These are phyloP conservation scores for Lineolata rhizophorae DNA, from an alignment of 495 filamentous ascomycete species.

Conservation along the genomic window DNA sequence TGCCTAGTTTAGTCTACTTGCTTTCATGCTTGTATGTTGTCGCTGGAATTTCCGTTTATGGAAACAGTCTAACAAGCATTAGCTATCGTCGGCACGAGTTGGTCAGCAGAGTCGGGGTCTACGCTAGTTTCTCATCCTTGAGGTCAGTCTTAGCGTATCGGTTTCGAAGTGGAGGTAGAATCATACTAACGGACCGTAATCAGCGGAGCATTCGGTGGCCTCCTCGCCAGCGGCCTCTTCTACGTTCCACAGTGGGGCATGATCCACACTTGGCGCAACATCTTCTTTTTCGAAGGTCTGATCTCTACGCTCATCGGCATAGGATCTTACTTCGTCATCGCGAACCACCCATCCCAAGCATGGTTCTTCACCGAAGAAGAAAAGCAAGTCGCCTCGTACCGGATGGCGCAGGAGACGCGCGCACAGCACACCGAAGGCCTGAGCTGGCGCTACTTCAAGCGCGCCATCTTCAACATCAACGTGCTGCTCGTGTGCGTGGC, in stretches of 20 bases:
- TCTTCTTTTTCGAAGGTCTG: conserved; percentile 16
- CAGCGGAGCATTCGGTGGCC: conserved; percentile 47
- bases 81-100: conserved; percentile 46
- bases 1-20: conserved; percentile 57
- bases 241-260: conserved; percentile 23
- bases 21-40: conserved; percentile 48
- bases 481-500: too few relatives aligned
- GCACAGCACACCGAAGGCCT: too few relatives aligned
- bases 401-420: too few relatives aligned
- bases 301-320: conserved; percentile 11
- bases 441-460: conserved; percentile 21
- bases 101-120: conserved; percentile 32
- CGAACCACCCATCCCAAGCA: conserved; percentile 11
- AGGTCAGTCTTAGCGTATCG: too few relatives aligned
- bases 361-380: conserved; percentile 13
- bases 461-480: conserved; percentile 33
- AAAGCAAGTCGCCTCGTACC: conserved; percentile 16
- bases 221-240: conserved; percentile 37
- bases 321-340: conserved; percentile 11
- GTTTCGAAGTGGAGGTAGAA: too few relatives aligned
- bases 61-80: too few relatives aligned
- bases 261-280: conserved; percentile 16
- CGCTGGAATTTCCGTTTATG: too few relatives aligned
- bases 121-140: too few relatives aligned
- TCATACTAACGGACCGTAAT: too few relatives aligned